A percentile compares a stretch with the other conserved stretches of the same genome.
Conservation (phyloP, 441 rosid species). For the Eruca vesicaria region DNA sequence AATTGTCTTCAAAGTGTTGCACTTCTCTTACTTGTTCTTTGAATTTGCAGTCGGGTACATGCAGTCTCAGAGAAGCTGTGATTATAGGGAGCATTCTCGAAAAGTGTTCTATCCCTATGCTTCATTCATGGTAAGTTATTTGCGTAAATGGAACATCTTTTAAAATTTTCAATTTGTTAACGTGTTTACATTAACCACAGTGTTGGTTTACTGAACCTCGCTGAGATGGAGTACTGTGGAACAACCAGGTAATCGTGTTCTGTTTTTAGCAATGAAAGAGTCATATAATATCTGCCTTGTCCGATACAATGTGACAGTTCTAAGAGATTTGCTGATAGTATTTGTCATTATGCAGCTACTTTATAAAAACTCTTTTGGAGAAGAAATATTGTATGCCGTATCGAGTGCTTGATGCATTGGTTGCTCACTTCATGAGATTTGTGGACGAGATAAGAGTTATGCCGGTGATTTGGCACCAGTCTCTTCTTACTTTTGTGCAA, state of each 20-base stretch:
- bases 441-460: constrained; percentile 66
- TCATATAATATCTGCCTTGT: neutral
- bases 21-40: neutral
- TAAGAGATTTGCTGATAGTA: neutral
- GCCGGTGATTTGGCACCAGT: constrained; percentile 98
- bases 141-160: neutral
- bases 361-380: constrained; percentile 83
- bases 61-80: constrained; percentile 91
- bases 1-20: neutral
- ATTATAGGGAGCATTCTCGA: constrained; percentile 80
- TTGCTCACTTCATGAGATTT: constrained; percentile 81
- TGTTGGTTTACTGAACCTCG: constrained; percentile 73
- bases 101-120: constrained; percentile 81
- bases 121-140: constrained; percentile 62
- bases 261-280: neutral
- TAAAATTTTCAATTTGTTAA: neutral
- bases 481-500: constrained; percentile 86
- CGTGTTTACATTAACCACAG: constrained; percentile 47
- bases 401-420: constrained; percentile 75
- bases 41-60: constrained; percentile 73
- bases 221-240: constrained; percentile 93
- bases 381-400: constrained; percentile 90
- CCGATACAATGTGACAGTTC: neutral
- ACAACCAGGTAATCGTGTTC: constrained; percentile 71
- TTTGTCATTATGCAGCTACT: constrained; percentile 54